Conservation (phyloP, 805 yeast genomes). For the Wickerhamomyces pijperi region DNA sequence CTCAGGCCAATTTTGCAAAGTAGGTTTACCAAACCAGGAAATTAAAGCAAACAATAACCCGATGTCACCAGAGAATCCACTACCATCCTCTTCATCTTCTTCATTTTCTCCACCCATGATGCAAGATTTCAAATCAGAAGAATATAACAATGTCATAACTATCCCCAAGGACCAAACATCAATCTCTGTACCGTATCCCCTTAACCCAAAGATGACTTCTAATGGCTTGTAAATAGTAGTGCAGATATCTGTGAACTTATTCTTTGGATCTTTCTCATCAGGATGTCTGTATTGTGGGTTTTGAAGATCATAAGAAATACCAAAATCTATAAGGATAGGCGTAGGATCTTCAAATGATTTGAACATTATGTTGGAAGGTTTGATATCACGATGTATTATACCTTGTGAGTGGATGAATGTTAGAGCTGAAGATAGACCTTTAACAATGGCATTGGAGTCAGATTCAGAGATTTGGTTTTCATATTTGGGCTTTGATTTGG, state of each 20-base stretch:
- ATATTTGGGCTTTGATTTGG: not conserved
- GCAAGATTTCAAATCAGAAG: slow-evolving; percentile 26
- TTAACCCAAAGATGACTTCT: slow-evolving; percentile 54
- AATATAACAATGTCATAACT: slow-evolving; percentile 40
- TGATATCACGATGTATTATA: slow-evolving; percentile 87
- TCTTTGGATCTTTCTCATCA: slow-evolving; percentile 12
- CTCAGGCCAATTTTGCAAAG: slow-evolving; percentile 30
- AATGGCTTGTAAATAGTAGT: slow-evolving; percentile 67
- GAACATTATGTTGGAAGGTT: slow-evolving; percentile 69
- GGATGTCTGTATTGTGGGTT: not conserved
- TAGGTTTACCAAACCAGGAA: slow-evolving; percentile 53
- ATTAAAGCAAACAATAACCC: slow-evolving; percentile 45
- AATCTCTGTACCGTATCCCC: slow-evolving; percentile 39
- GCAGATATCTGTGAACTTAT: slow-evolving; percentile 42
- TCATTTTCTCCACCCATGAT: slow-evolving; percentile 18
- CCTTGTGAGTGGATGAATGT: slow-evolving; percentile 58
- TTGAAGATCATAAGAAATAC: slow-evolving; percentile 28
- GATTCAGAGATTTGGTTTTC: slow-evolving; percentile 9
- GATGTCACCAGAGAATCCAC: slow-evolving; percentile 30
- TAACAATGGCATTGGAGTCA: slow-evolving; percentile 21
- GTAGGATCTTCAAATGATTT: slow-evolving; percentile 14
- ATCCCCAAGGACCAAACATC: slow-evolving; percentile 73
- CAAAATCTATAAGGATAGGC: slow-evolving; percentile 31
- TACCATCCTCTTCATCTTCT: slow-evolving; percentile 25
- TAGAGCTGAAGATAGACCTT: slow-evolving; percentile 34